Evolutionary conservation across 108 stramenopile species (phyloP).

Genomic region (Ochromonas danica): DNA sequence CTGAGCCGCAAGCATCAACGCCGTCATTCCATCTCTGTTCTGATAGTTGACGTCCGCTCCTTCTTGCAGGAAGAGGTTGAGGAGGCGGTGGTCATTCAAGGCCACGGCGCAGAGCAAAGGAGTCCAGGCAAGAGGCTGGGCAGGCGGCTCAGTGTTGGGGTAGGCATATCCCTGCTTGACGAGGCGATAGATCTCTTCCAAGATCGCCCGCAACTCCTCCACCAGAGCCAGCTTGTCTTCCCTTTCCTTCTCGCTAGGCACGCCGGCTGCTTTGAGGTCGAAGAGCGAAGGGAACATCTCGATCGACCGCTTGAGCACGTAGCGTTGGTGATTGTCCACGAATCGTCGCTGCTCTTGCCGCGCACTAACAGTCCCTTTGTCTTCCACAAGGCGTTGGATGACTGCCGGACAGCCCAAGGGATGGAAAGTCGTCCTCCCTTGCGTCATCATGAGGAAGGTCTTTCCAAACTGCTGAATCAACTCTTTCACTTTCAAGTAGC

Average conservation of each 20-base stretch:
- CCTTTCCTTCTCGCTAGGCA: too few species aligned
- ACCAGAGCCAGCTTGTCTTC: too few species aligned
- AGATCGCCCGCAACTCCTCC: not conserved
- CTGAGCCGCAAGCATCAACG: constrained; percentile 27
- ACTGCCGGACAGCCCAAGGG: not conserved
- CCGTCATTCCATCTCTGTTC: constrained; percentile 19
- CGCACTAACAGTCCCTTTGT: not conserved
- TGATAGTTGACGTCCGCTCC: constrained; percentile 2
- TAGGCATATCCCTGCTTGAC: constrained; percentile 7
- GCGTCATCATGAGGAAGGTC: not conserved
- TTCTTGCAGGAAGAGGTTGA: not conserved
- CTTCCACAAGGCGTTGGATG: not conserved
- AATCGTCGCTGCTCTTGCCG: constrained; percentile 11
- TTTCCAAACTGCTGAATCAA: constrained; percentile 13
- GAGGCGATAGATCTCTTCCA: not conserved
- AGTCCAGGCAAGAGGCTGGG: constrained; percentile 27
- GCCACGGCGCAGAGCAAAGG: constrained; percentile 20
- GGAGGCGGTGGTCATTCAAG: not conserved
- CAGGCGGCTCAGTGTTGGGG: constrained; percentile 2
- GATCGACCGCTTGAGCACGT: too few species aligned
- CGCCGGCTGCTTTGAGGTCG: too few species aligned
- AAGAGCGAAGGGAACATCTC: too few species aligned
- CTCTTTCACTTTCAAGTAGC: not conserved
- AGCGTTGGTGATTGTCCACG: not conserved
- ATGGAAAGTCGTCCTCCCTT: not conserved